phyloP scores from a whole-genome alignment of 352 stramenopile species.

The Hyaloperonospora brassicae region DNA sequence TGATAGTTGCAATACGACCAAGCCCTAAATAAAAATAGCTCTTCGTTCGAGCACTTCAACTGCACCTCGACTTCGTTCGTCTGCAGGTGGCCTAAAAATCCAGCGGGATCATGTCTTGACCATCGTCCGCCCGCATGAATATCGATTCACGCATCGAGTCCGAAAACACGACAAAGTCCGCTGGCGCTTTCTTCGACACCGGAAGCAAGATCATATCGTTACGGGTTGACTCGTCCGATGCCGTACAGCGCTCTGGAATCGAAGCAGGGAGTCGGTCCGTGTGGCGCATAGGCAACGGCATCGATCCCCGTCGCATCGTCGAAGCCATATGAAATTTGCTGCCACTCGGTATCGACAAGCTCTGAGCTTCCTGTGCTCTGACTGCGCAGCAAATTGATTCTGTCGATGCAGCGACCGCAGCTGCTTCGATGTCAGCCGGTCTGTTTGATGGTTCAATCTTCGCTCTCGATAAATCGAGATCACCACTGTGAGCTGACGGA shows the following conservation, averaged over 20 bases:
- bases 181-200: slow-evolving; percentile 4
- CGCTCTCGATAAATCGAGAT: slow-evolving; percentile 21
- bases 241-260: slow-evolving; percentile 12
- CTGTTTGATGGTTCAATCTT: slow-evolving; percentile 14
- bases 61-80: slow-evolving; percentile 8
- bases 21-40: slow-evolving; percentile 28
- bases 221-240: slow-evolving; percentile 14
- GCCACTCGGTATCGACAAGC: slow-evolving; percentile 2
- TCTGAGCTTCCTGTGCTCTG: slow-evolving; percentile 1
- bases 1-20: too few relatives aligned
- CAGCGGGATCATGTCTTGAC: slow-evolving; percentile 36
- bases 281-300: slow-evolving; percentile 12
- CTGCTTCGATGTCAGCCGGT: slow-evolving; percentile 26
- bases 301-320: slow-evolving; percentile 14
- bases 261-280: slow-evolving; percentile 19
- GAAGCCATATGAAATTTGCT: slow-evolving; percentile 18
- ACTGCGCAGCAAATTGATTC: slow-evolving; percentile 1
- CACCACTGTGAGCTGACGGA: slow-evolving; percentile 2
- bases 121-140: slow-evolving; percentile 25
- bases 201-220: slow-evolving; percentile 32
- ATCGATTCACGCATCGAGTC: slow-evolving; percentile 33
- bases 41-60: slow-evolving; percentile 29
- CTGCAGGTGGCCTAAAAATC: slow-evolving; percentile 21
- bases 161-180: slow-evolving; percentile 30
- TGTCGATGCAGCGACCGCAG: slow-evolving; percentile 7